Conservation (phyloP, 1,139 yeast species). For the Nakaseomyces delphensis region DNA sequence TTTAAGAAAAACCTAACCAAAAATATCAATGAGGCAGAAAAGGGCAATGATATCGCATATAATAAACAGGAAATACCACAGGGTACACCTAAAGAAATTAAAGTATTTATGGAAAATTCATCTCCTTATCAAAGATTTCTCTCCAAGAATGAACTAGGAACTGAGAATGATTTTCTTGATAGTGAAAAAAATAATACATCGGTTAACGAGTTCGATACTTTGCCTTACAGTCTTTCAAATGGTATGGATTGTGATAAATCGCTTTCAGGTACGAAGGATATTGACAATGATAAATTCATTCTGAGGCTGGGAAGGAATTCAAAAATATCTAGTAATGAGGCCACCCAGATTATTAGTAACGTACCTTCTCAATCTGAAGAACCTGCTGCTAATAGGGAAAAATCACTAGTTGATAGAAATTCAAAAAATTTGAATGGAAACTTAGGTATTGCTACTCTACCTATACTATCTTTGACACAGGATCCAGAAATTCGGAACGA, state of each 20-base stretch:
- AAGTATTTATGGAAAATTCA: neutral
- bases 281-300: neutral
- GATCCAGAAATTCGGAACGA: neutral
- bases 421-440: neutral
- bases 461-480: conserved; percentile 1
- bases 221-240: conserved; percentile 1
- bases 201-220: conserved; percentile 1
- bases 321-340: neutral
- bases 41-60: neutral
- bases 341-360: neutral
- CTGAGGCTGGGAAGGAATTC: neutral
- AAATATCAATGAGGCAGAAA: neutral
- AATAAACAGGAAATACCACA: neutral
- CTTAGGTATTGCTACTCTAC: neutral
- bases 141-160: neutral
- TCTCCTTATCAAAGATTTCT: conserved; percentile 7
- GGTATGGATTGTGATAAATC: neutral
- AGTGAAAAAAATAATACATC: conserved; percentile 1
- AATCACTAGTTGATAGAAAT: no score
- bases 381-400: neutral
- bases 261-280: neutral
- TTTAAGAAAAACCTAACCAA: neutral
- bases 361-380: neutral
- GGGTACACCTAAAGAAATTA: neutral
- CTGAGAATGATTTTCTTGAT: neutral